phyloP scores from a whole-genome alignment of 495 filamentous ascomycete species.

The Hypoxylon perforatum region DNA sequence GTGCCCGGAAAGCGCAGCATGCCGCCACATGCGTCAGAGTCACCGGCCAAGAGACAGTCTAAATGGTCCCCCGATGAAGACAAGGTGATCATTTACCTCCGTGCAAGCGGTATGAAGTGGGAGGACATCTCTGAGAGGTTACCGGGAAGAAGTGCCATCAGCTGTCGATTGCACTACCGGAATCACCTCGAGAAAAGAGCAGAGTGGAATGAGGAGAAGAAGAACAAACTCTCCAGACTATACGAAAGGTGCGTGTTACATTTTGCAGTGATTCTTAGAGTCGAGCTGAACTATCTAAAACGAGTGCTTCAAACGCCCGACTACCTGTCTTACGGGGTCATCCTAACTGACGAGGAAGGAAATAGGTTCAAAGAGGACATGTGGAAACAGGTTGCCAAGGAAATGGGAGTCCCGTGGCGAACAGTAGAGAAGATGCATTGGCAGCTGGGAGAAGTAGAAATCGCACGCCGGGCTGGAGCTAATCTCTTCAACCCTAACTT shows the following conservation, averaged over 20 bases:
- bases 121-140: conserved; percentile 93
- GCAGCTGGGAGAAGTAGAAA: conserved; percentile 92
- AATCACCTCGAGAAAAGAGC: conserved; percentile 92
- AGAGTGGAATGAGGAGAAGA: conserved; percentile 97
- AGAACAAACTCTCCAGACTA: conserved; percentile 92
- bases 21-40: conserved; percentile 69
- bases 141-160: conserved; percentile 90
- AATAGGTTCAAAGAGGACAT: conserved; percentile 94
- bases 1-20: conserved; percentile 56
- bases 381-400: conserved; percentile 93
- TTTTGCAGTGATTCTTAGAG: background rate
- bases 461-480: conserved; percentile 88
- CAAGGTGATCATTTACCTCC: conserved; percentile 85
- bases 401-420: conserved; percentile 97
- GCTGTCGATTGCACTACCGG: conserved; percentile 94
- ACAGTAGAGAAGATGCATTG: conserved; percentile 98
- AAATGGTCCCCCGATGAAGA: conserved; percentile 97
- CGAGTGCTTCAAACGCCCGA: conserved; percentile 2
- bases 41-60: conserved; percentile 91
- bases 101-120: conserved; percentile 95
- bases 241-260: conserved; percentile 84
- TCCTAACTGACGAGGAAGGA: conserved; percentile 39
- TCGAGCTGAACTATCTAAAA: background rate
- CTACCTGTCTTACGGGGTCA: background rate
- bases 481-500: conserved; percentile 81